Evolutionary conservation across 768 basidiomycete genomes (phyloP).

Genomic region (Mycena metata): DNA sequence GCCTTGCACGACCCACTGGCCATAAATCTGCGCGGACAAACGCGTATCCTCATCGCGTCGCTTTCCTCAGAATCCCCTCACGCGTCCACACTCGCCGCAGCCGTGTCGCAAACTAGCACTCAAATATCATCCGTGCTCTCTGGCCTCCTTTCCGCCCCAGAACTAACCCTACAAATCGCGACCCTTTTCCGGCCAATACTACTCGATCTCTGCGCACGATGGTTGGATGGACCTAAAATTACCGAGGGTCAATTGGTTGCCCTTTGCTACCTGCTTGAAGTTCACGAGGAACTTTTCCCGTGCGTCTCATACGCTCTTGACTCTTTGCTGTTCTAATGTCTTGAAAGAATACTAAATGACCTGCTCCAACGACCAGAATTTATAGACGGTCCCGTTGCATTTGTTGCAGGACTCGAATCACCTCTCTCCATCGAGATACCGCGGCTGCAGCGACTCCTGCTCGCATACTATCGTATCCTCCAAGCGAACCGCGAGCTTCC

Average conservation of each 20-base stretch:
- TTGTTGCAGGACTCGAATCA: slow-evolving; percentile 53
- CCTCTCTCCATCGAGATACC: slow-evolving; percentile 52
- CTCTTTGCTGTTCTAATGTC: slow-evolving; percentile 19
- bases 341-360: slow-evolving; percentile 66
- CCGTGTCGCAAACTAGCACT: slow-evolving; percentile 47
- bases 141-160: slow-evolving; percentile 68
- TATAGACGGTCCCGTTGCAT: slow-evolving; percentile 67
- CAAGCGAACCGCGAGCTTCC: slow-evolving; percentile 81
- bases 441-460: slow-evolving; percentile 76
- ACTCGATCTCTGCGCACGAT: slow-evolving; percentile 84
- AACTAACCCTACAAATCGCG: slow-evolving; percentile 74
- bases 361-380: slow-evolving; percentile 61
- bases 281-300: slow-evolving; percentile 80
- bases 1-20: slow-evolving; percentile 64
- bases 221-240: slow-evolving; percentile 71
- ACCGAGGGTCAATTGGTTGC: slow-evolving; percentile 68
- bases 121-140: slow-evolving; percentile 71
- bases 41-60: slow-evolving; percentile 57
- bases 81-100: slow-evolving; percentile 53
- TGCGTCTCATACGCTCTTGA: slow-evolving; percentile 52
- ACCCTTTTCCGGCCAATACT: slow-evolving; percentile 81
- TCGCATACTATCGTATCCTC: slow-evolving; percentile 87
- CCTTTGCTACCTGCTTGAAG: slow-evolving; percentile 73
- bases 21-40: slow-evolving; percentile 71
- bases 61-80: slow-evolving; percentile 60